Evolutionary conservation across 2,329 filamentous ascomycete species (phyloP).

Genomic region (Colletotrichum noveboracense): DNA sequence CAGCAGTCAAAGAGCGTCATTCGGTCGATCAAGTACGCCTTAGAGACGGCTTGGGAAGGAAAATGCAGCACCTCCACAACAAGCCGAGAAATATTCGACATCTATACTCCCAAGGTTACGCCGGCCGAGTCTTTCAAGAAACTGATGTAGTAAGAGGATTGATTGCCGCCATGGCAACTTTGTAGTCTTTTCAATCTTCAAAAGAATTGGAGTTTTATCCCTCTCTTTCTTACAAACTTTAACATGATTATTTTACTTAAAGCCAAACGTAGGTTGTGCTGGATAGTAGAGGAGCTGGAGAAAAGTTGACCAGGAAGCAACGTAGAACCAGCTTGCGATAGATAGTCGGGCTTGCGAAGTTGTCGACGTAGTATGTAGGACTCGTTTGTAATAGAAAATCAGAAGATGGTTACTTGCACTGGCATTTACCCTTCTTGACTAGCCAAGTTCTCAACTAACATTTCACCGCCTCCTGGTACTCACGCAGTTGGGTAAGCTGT

Average conservation of each 20-base stretch:
- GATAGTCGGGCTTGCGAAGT: background rate
- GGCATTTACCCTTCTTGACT: background rate
- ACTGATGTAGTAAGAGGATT: background rate
- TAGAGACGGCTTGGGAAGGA: constrained; percentile 33
- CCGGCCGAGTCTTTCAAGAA: background rate
- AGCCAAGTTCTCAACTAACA: background rate
- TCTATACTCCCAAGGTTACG: constrained; percentile 30
- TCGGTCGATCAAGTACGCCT: constrained; percentile 28
- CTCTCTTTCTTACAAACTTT: background rate
- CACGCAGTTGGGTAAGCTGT: background rate
- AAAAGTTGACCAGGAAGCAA: background rate
- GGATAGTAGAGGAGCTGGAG: background rate
- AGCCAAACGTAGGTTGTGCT: background rate
- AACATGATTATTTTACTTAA: background rate
- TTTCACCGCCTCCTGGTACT: background rate
- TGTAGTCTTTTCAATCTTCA: background rate
- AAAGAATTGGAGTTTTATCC: background rate
- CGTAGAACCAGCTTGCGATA: background rate
- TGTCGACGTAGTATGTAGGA: background rate
- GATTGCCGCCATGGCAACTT: background rate
- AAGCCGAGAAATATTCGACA: constrained; percentile 31
- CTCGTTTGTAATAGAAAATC: background rate
- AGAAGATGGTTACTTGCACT: background rate
- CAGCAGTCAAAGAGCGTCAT: constrained; percentile 32
- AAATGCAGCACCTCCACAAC: constrained; percentile 30